Percentiles rank a stretch among this genome's conserved stretches.
phyloP scores from a whole-genome alignment of 306 rosid species.

The Lagenaria siceraria region DNA sequence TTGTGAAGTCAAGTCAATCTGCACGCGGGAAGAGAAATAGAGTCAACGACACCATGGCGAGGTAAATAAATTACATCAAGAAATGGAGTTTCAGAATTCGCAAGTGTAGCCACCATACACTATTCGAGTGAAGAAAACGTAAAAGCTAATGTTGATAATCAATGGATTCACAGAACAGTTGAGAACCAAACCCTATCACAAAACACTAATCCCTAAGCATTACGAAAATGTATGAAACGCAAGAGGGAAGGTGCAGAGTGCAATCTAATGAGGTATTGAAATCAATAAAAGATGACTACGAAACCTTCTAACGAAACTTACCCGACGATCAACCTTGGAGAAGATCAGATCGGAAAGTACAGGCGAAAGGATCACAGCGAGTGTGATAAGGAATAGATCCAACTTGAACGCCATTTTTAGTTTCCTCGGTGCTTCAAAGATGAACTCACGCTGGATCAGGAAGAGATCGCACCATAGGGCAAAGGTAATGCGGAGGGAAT shows the following conservation, averaged over 20 bases:
- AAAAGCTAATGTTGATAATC: neutral
- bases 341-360: constrained; percentile 79
- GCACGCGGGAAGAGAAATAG: constrained; percentile 13
- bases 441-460: neutral
- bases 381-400: constrained; percentile 30
- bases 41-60: neutral
- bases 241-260: neutral
- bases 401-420: constrained; percentile 12
- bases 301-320: constrained; percentile 24
- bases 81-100: neutral
- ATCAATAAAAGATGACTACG: neutral
- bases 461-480: constrained; percentile 6
- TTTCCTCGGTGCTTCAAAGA: neutral
- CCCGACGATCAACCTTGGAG: constrained; percentile 90
- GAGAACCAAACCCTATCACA: neutral
- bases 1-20: constrained; percentile 90
- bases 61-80: neutral
- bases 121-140: neutral
- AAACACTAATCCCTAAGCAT: neutral
- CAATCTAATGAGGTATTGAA: neutral
- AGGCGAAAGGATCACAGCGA: constrained; percentile 36
- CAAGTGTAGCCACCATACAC: neutral
- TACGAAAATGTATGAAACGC: neutral
- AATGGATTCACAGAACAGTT: neutral
- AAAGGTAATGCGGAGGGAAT: neutral